Conservation (phyloP, 345 rosid genomes). For the Aethionema arabicum region DNA sequence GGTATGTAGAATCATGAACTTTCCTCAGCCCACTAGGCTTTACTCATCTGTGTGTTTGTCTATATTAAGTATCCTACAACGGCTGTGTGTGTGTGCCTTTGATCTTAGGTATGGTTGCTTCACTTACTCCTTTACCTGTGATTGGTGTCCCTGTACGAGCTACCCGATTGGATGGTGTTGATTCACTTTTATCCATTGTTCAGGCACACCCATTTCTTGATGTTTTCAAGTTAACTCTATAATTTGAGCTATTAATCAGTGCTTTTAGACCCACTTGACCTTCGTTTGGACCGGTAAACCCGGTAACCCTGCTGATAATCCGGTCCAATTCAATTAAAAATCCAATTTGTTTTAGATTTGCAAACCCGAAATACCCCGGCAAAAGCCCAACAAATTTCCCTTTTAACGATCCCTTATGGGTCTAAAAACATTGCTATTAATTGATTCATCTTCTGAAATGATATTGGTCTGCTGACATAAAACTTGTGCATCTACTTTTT, state of each 20-base stretch:
- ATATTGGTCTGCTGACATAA: too few species aligned
- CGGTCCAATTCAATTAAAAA: too few species aligned
- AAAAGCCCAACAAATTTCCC: too few species aligned
- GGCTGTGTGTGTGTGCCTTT: constrained; percentile 11
- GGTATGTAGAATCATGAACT: constrained; percentile 44
- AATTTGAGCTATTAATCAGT: constrained; percentile 8
- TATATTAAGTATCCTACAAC: not conserved
- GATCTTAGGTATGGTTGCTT: constrained; percentile 85
- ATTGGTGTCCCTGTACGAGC: constrained; percentile 92
- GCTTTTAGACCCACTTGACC: not conserved
- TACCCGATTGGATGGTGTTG: constrained; percentile 80
- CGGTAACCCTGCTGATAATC: too few species aligned
- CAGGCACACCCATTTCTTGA: constrained; percentile 50
- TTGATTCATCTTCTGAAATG: not conserved
- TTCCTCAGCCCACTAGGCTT: constrained; percentile 1
- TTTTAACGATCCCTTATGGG: too few species aligned
- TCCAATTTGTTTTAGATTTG: too few species aligned
- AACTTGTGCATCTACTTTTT: not conserved
- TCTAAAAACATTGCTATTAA: too few species aligned
- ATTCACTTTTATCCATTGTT: constrained; percentile 90
- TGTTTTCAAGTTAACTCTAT: not conserved
- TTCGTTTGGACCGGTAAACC: too few species aligned
- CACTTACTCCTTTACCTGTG: constrained; percentile 88
- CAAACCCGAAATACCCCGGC: too few species aligned
- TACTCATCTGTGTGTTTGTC: too few species aligned